phyloP scores from a whole-genome alignment of 1,139 yeast species.

The Wickerhamomyces sp. region DNA sequence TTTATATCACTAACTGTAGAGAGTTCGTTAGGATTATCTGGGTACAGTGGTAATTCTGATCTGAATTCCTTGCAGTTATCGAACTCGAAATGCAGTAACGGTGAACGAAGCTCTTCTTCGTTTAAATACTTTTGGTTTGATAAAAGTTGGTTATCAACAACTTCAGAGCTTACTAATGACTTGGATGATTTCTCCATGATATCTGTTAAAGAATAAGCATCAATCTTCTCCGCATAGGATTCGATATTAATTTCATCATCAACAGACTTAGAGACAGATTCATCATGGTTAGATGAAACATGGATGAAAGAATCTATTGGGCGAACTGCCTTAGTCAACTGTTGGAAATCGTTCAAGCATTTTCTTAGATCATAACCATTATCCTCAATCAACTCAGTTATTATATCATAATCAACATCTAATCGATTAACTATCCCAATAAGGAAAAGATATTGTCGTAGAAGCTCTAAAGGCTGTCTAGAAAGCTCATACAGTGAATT shows the following conservation, averaged over 20 bases:
- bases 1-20: constrained; percentile 2
- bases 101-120: constrained; percentile 21
- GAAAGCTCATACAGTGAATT: constrained; percentile 33
- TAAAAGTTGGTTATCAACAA: constrained; percentile 35
- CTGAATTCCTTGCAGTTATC: constrained; percentile 7
- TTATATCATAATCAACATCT: constrained; percentile 31
- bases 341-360: constrained; percentile 52
- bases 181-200: constrained; percentile 29
- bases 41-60: constrained; percentile 5
- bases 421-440: constrained; percentile 36
- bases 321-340: constrained; percentile 39
- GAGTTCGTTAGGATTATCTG: background rate
- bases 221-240: constrained; percentile 24
- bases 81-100: constrained; percentile 18
- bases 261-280: constrained; percentile 1
- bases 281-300: constrained; percentile 2
- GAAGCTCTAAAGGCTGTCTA: constrained; percentile 22
- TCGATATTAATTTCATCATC: constrained; percentile 3
- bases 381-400: constrained; percentile 34
- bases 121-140: constrained; percentile 28
- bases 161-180: constrained; percentile 38
- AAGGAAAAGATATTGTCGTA: constrained; percentile 37
- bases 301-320: constrained; percentile 28
- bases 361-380: constrained; percentile 49
- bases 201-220: constrained; percentile 38